Evolutionary conservation across 352 stramenopile genomes (phyloP).

Genomic region (Peronosclerospora sorghi): DNA sequence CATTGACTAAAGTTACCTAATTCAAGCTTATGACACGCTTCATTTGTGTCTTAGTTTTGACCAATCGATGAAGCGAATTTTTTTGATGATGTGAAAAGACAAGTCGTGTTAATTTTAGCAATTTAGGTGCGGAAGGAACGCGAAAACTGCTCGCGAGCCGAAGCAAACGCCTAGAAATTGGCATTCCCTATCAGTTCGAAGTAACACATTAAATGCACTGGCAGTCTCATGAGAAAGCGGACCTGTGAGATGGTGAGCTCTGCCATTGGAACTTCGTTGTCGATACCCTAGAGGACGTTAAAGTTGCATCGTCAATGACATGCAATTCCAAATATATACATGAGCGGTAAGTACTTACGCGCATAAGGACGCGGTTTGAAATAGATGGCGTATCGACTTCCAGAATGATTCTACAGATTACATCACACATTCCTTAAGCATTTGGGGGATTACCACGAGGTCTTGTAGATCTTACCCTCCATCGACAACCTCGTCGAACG

Average conservation of each 20-base stretch:
- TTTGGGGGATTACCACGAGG: neutral
- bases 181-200: conserved; percentile 1
- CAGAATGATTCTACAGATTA: conserved; percentile 56
- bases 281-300: too few species aligned
- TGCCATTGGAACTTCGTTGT: conserved; percentile 79
- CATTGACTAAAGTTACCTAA: conserved; percentile 7
- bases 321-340: neutral
- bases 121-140: conserved; percentile 80
- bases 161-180: conserved; percentile 57
- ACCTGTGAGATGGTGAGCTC: conserved; percentile 84
- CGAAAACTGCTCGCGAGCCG: conserved; percentile 79
- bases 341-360: conserved; percentile 30
- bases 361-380: conserved; percentile 86
- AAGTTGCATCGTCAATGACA: neutral
- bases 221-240: neutral
- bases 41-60: conserved; percentile 1
- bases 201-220: neutral
- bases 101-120: too few species aligned
- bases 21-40: conserved; percentile 16
- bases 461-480: conserved; percentile 41
- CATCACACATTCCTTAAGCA: neutral
- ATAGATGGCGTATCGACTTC: conserved; percentile 84
- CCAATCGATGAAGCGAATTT: conserved; percentile 6
- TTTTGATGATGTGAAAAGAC: too few species aligned
- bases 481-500: conserved; percentile 86